phyloP scores from a whole-genome alignment of 192 early-diverging fungal genomes.

The Spinellus fusiger region DNA sequence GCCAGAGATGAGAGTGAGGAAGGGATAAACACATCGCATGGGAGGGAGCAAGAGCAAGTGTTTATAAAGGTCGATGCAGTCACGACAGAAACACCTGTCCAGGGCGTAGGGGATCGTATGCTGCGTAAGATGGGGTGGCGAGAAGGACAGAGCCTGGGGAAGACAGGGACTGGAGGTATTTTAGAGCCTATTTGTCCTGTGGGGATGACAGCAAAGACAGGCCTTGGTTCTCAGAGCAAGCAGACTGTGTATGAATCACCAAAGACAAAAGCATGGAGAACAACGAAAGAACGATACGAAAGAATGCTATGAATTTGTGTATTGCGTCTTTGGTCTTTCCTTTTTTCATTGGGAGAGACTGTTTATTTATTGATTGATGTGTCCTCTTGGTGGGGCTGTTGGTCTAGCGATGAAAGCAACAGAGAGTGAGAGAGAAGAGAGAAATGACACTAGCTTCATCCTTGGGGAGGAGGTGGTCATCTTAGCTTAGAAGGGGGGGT shows the following conservation, averaged over 20 bases:
- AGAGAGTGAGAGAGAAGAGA: no score
- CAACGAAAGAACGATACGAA: slow-evolving; percentile 9
- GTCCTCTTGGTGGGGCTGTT: no score
- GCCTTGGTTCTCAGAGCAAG: not conserved
- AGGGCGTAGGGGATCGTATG: slow-evolving; percentile 57
- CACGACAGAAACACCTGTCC: slow-evolving; percentile 31
- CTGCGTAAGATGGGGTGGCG: slow-evolving; percentile 68
- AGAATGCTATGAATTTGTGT: not conserved
- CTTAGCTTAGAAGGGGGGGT: no score
- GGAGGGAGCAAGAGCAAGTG: not conserved
- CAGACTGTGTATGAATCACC: not conserved
- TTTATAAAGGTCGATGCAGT: not conserved
- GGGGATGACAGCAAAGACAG: not conserved
- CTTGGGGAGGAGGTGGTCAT: no score
- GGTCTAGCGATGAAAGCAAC: no score
- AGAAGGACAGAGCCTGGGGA: slow-evolving; percentile 56
- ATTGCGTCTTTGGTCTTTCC: not conserved
- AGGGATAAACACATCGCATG: no score
- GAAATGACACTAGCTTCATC: no score
- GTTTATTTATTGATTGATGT: no score
- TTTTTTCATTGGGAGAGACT: no score
- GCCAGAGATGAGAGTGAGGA: no score
- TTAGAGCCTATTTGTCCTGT: slow-evolving; percentile 2
- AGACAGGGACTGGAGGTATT: slow-evolving; percentile 1
- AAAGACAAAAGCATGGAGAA: slow-evolving; percentile 9